A percentile compares a stretch with the other conserved stretches of the same genome.
Evolutionary conservation across 2,329 filamentous ascomycete species (phyloP).

Genomic region (Helminthosporium solani): DNA sequence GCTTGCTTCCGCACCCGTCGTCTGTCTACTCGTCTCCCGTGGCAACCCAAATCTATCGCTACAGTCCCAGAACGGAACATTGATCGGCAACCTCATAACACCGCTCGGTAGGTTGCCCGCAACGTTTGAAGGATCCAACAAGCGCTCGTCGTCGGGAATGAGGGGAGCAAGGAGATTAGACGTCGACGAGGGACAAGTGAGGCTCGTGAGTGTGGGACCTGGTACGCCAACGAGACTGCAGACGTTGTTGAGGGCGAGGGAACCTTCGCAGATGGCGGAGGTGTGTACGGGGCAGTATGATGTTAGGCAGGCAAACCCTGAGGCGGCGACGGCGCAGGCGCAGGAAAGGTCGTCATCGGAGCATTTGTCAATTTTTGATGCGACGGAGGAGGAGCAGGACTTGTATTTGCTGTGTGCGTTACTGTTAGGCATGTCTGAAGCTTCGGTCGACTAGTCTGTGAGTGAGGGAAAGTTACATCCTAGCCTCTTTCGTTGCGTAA

Average conservation of each 20-base stretch:
- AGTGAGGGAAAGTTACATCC: slow-evolving; percentile 6
- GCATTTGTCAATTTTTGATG: slow-evolving; percentile 11
- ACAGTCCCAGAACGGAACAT: slow-evolving; percentile 1
- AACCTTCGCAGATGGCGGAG: slow-evolving; percentile 8
- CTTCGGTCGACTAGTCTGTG: too few relatives aligned
- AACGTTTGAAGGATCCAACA: background rate
- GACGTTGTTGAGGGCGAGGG: slow-evolving; percentile 4
- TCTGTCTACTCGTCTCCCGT: background rate
- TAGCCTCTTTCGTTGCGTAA: slow-evolving; percentile 10
- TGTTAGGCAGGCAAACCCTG: slow-evolving; percentile 13
- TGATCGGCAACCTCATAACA: background rate
- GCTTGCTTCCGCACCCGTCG: background rate
- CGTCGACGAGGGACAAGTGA: slow-evolving; percentile 5
- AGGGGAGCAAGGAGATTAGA: slow-evolving; percentile 4
- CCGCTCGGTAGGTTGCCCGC: background rate
- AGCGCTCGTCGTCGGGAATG: too few relatives aligned
- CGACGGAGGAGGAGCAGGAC: slow-evolving; percentile 15
- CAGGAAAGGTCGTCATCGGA: slow-evolving; percentile 12
- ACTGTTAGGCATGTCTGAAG: too few relatives aligned
- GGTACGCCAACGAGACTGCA: slow-evolving; percentile 4
- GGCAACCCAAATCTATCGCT: background rate
- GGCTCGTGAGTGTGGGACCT: slow-evolving; percentile 5
- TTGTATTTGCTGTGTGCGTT: slow-evolving; percentile 12
- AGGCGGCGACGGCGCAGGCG: slow-evolving; percentile 12
- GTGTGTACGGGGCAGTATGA: slow-evolving; percentile 13